These are phyloP conservation scores for Hypomontagnella submonticulosa DNA, from an alignment of 495 filamentous ascomycete species.

Conservation along the genomic window DNA sequence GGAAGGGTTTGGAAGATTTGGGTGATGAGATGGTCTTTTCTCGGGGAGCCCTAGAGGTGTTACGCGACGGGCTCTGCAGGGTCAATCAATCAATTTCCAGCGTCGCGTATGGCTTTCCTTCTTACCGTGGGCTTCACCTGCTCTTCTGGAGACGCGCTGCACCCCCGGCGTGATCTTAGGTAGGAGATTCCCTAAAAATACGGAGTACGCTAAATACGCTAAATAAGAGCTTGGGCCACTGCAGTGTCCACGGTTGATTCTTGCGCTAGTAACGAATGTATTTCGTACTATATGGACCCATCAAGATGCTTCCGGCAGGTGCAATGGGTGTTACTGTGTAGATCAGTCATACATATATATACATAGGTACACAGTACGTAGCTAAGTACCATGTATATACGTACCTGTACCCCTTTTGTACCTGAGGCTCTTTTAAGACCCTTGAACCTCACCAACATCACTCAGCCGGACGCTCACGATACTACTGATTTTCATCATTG, in stretches of 20 bases:
- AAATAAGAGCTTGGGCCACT: constrained; percentile 14
- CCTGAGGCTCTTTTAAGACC: constrained; percentile 34
- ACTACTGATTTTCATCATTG: too few species aligned
- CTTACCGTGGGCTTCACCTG: constrained; percentile 6
- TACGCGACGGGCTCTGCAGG: constrained; percentile 38
- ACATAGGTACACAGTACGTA: neutral
- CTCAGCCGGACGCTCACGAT: too few species aligned
- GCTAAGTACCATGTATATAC: constrained; percentile 1
- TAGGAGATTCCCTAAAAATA: neutral
- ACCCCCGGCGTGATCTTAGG: neutral
- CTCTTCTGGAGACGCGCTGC: neutral
- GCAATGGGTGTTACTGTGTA: neutral
- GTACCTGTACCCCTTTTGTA: constrained; percentile 15
- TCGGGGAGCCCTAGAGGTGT: constrained; percentile 36
- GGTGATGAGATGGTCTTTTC: constrained; percentile 41
- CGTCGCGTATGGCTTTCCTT: constrained; percentile 37
- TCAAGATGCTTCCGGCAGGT: neutral
- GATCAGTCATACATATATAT: neutral
- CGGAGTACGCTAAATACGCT: constrained; percentile 4
- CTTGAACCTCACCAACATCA: constrained; percentile 33
- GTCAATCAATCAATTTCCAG: constrained; percentile 42
- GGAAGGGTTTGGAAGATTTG: constrained; percentile 20
- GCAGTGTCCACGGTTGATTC: neutral
- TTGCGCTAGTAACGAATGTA: neutral
- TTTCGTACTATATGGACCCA: neutral